Evolutionary conservation across 306 rosid genomes (phyloP).

Genomic region (Citrullus amarus): DNA sequence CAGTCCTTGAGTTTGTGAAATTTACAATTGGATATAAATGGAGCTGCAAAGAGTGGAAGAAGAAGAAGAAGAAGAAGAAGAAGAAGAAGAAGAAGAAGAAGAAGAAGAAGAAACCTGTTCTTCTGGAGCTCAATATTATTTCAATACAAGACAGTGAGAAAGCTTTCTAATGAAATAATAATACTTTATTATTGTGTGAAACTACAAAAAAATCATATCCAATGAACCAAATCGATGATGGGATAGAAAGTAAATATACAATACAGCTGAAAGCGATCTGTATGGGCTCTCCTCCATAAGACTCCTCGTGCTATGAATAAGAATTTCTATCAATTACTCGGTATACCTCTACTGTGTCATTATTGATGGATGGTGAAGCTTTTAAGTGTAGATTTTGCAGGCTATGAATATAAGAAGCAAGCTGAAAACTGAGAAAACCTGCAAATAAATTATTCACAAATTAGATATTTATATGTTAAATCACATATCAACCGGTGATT

Average conservation of each 20-base stretch:
- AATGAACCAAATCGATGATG: background rate
- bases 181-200: background rate
- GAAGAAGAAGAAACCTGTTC: background rate
- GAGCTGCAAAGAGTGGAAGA: background rate
- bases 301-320: background rate
- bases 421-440: slow-evolving; percentile 34
- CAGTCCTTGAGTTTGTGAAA: background rate
- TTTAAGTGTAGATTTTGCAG: slow-evolving; percentile 15
- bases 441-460: slow-evolving; percentile 16
- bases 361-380: slow-evolving; percentile 15
- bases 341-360: slow-evolving; percentile 1
- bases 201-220: background rate
- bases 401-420: slow-evolving; percentile 20
- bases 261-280: background rate
- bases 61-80: too few species aligned
- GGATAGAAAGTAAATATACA: background rate
- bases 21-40: background rate
- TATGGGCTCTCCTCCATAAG: slow-evolving; percentile 13
- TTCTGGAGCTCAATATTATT: background rate
- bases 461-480: background rate
- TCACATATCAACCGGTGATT: too few species aligned
- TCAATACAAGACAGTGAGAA: background rate
- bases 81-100: background rate
- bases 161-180: background rate
- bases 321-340: slow-evolving; percentile 13